Base-by-base conservation (phyloP, 148 eudicot species). In the Pharnaceum exiguum region DNA sequence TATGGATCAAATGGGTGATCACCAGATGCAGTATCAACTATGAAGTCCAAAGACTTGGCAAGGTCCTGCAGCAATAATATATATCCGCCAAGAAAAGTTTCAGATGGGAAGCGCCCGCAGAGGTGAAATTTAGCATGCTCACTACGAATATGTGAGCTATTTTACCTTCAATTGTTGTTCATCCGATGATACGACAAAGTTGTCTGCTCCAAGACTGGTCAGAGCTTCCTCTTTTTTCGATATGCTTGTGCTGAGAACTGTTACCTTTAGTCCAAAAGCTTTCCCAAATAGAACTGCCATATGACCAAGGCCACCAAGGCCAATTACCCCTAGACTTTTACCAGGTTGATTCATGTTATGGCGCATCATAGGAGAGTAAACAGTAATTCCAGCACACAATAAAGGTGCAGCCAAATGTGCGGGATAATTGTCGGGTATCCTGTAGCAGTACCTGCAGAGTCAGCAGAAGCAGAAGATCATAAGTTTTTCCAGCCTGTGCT, bases 231-330 rank as follows among this genome's bases (percentile, higher is more conserved):
- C 80, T 73, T 65, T 78, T 77, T 85, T 85, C 10, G 89, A 77
- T 15, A 57, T 48, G 57, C 89, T 85, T 17, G 94, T 89, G 87
- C 87, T 85, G 39, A 89, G 75, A 53, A 85, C 96, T 0, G 94
- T 82, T 15, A 88, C 96, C 30, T 75, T 75, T 53, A 89, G 54
- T 26, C 96, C 94, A 47, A 85, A 89, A 39, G 96, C 93, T 71
- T 89, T 89, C 13, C 96, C 96, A 62, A 89, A 82, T 60, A 78
- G 69, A 8, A 89, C 94, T 3, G 87, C 96, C 83, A 85, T 70
- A 79, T 83, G 96, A 29, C 94, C 94, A 26, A 85, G 84, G 7
- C 94, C 90, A 59, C 94, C 94, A 0, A 89, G 85, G 18, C 96
- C 94, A 39, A 89, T 58, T 65, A 89, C 94, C 47, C 93, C 96